Evolutionary conservation across 2,329 filamentous ascomycete genomes (phyloP).

Genomic region (Ceratocystis colombiana): DNA sequence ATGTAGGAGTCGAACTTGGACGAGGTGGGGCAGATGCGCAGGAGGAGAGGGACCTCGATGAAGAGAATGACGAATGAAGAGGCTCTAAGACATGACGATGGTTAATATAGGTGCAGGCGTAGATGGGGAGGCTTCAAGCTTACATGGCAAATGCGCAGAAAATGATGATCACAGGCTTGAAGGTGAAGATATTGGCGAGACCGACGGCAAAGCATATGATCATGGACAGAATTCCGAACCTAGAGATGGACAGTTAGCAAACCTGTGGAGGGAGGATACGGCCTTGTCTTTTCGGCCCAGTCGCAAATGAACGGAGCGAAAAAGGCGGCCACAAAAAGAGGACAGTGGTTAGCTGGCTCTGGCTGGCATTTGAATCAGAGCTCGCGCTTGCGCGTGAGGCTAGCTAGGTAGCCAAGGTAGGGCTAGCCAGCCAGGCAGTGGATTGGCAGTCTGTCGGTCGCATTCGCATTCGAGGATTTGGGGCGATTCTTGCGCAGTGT

Average conservation of each 20-base stretch:
- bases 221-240: conserved; percentile 61
- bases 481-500: not conserved
- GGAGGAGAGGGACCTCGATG: conserved; percentile 82
- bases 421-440: not conserved
- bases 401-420: too few relatives aligned
- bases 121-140: conserved; percentile 29
- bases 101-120: not conserved
- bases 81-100: conserved; percentile 39
- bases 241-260: conserved; percentile 31
- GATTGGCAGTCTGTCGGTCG: not conserved
- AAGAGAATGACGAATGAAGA: conserved; percentile 69
- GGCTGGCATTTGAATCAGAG: too few relatives aligned
- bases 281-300: too few relatives aligned
- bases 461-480: not conserved
- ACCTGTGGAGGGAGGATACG: too few relatives aligned
- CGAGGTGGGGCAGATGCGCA: conserved; percentile 96
- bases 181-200: conserved; percentile 56
- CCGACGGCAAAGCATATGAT: conserved; percentile 60
- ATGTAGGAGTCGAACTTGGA: conserved; percentile 78
- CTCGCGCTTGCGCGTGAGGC: too few relatives aligned
- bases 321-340: too few relatives aligned
- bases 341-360: too few relatives aligned
- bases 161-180: conserved; percentile 40
- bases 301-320: too few relatives aligned
- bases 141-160: conserved; percentile 48